These are phyloP conservation scores for Colletotrichum echinochloae DNA, from an alignment of 2,329 filamentous ascomycete genomes.

Conservation along the genomic window DNA sequence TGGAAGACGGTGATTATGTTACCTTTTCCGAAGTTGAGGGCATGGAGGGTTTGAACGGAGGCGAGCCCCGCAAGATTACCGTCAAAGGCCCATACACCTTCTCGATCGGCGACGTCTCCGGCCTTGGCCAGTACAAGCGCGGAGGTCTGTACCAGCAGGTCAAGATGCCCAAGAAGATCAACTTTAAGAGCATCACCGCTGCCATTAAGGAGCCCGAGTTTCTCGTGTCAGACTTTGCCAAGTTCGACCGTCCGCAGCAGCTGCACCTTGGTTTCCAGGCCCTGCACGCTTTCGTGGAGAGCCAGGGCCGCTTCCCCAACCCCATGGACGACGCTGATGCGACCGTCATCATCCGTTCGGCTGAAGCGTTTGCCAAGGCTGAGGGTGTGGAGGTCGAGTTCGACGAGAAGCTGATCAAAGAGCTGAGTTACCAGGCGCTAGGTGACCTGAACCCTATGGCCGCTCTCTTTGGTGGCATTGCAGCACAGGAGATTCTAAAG, in stretches of 20 bases:
- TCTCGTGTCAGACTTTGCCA: conserved; percentile 94
- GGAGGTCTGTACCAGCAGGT: conserved; percentile 95
- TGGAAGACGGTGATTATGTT: conserved; percentile 96
- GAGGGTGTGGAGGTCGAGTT: conserved; percentile 85
- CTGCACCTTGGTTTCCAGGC: conserved; percentile 94
- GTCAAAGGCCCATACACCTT: conserved; percentile 98
- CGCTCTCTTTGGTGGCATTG: conserved; percentile 92
- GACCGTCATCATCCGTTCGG: conserved; percentile 78
- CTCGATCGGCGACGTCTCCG: conserved; percentile 92
- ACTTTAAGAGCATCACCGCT: conserved; percentile 85
- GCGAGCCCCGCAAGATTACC: conserved; percentile 87
- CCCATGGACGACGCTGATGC: conserved; percentile 91
- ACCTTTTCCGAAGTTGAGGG: conserved; percentile 94
- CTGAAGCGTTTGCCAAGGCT: conserved; percentile 78
- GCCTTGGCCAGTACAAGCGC: conserved; percentile 85
- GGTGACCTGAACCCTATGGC: conserved; percentile 94
- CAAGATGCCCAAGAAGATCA: conserved; percentile 95
- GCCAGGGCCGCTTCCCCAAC: conserved; percentile 80
- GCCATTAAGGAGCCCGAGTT: conserved; percentile 90
- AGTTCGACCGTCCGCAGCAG: conserved; percentile 94
- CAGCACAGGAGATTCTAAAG: conserved; percentile 95
- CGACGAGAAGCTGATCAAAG: conserved; percentile 91
- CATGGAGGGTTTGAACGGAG: conserved; percentile 87
- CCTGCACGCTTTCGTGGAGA: conserved; percentile 84
- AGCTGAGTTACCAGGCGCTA: conserved; percentile 92